Base-by-base conservation (phyloP, 768 basidiomycete genomes). In the Clitopilus hobsonii region DNA sequence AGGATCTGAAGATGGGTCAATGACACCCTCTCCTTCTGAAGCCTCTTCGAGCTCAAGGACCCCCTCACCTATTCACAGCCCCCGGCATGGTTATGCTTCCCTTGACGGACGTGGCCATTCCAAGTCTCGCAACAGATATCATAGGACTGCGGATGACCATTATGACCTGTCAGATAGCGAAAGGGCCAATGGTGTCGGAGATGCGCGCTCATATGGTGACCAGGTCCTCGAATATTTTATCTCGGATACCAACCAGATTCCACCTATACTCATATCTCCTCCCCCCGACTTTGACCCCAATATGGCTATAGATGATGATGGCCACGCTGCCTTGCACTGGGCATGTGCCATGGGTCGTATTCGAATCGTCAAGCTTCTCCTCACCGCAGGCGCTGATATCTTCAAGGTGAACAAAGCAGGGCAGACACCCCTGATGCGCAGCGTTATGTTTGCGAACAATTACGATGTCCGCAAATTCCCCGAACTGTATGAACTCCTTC, bases 381-480 rank as follows among this genome's bases (percentile, higher is more conserved):
- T 99, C 38, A 89, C 92, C 0, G 91, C 95, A 2, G 94, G 95
- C 18, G 96, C 96, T 13, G 94, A 98, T 67, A 93, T 97, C 60
- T 99, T 96, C 78, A 88, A 90, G 61, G 94, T 95, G 60, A 99
- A 98, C 74, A 91, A 89, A 65, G 84, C 93, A 10, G 97, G 97
- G 2, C 97, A 98, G 70, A 98, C 97, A 13, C 89, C 96, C 1
- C 74, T 99, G 38, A 99, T 99, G 97, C 91, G 97, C 14, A 89
- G 88, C 64, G 97, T 99, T 63, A 98, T 98, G 96, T 99, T 98
- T 69, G 92, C 93, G 50, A 99, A 99, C 71, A 99, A 98, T 69
- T 99, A 99, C 67, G 97, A 99, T 69, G 90, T 98, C 48, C 91
- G 97, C 61, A 99, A 99, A 70, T 99, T 99, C 63, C 93, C 94